A percentile compares a stretch with the other conserved stretches of the same genome.
Evolutionary conservation across 371 early-diverging fungal genomes (phyloP).

Genomic region (Mucor racemosus): DNA sequence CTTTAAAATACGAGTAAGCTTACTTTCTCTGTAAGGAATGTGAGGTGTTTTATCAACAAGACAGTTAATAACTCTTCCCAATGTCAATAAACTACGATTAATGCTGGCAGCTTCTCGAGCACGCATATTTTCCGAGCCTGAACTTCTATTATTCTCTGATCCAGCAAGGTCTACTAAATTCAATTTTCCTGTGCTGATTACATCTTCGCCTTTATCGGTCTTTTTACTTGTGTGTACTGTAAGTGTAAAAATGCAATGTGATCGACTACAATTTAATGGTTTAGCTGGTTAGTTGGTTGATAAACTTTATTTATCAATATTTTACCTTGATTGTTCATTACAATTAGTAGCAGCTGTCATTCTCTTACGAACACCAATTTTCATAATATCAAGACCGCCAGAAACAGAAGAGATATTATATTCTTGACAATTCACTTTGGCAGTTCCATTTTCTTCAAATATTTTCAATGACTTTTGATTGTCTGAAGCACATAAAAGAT

Average conservation of each 20-base stretch:
- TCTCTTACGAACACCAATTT: slow-evolving; percentile 77
- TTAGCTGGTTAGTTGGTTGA: neutral
- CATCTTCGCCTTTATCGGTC: slow-evolving; percentile 78
- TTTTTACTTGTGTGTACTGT: slow-evolving; percentile 85
- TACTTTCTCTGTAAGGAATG: slow-evolving; percentile 94
- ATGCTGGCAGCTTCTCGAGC: slow-evolving; percentile 94
- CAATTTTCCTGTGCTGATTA: slow-evolving; percentile 88
- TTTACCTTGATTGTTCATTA: slow-evolving; percentile 86
- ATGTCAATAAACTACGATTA: slow-evolving; percentile 87
- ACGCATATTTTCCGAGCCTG: slow-evolving; percentile 87
- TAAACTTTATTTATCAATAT: neutral
- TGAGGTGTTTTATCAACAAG: slow-evolving; percentile 82
- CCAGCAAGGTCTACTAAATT: slow-evolving; percentile 99
- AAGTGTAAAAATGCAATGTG: slow-evolving; percentile 93
- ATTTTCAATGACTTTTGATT: slow-evolving; percentile 54
- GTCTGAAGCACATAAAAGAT: slow-evolving; percentile 73
- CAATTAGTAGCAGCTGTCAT: slow-evolving; percentile 88
- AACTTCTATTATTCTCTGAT: slow-evolving; percentile 91
- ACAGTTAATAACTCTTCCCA: slow-evolving; percentile 93
- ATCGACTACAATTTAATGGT: slow-evolving; percentile 62
- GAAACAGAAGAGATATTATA: slow-evolving; percentile 67
- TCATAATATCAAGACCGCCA: slow-evolving; percentile 79
- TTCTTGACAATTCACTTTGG: slow-evolving; percentile 86
- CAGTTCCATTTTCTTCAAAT: slow-evolving; percentile 74
- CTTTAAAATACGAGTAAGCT: slow-evolving; percentile 94